Conservation (phyloP, 257 asterid genomes). For the Cinchona pubescens region DNA sequence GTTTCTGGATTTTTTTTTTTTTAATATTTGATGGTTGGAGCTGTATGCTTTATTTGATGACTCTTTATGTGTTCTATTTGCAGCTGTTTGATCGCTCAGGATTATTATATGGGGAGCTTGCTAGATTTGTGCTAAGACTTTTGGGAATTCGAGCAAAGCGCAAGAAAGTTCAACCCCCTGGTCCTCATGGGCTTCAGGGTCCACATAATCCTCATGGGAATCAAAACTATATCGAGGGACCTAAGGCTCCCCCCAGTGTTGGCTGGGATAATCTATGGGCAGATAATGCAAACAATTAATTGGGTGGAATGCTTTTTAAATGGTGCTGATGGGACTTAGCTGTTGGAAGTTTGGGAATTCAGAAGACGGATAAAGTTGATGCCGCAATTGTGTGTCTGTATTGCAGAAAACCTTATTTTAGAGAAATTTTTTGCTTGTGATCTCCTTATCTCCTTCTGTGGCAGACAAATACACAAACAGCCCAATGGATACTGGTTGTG, state of each 20-base stretch:
- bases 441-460: background rate
- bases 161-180: conserved; percentile 55
- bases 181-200: conserved; percentile 58
- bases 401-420: background rate
- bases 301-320: background rate
- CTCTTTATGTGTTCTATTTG: conserved; percentile 15
- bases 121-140: conserved; percentile 85
- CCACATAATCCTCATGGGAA: conserved; percentile 48
- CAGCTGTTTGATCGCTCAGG: conserved; percentile 95
- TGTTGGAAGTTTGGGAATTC: background rate
- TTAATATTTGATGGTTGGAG: background rate
- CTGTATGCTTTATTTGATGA: background rate
- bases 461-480: background rate
- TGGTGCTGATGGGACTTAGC: conserved; percentile 2
- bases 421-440: conserved; percentile 6
- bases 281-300: conserved; percentile 28
- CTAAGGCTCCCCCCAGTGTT: conserved; percentile 67
- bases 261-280: conserved; percentile 88
- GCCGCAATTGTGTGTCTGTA: conserved; percentile 1
- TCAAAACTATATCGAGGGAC: conserved; percentile 61
- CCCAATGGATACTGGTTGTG: too few relatives aligned
- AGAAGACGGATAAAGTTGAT: background rate
- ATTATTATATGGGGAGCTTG: conserved; percentile 87
- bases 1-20: background rate
- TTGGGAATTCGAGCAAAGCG: conserved; percentile 71